Evolutionary conservation across 2,329 filamentous ascomycete species (phyloP), one percentile per base, ranked within the genome.

Genomic region (Diplodia corticola): DNA sequence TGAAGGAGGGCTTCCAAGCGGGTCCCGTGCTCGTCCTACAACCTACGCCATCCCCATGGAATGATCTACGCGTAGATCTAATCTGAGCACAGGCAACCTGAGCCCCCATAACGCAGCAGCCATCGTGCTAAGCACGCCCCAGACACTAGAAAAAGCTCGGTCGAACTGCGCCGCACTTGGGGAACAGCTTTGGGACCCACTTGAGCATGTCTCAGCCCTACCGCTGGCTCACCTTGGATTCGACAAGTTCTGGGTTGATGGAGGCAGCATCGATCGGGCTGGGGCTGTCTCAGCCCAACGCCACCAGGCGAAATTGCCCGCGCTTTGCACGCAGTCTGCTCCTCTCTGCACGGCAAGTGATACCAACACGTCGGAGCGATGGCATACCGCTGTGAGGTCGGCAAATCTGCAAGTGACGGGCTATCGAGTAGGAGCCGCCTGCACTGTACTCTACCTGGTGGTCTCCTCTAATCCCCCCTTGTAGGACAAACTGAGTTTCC

Each of bases 401-500:
- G 70, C 68, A 28, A 61, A 44, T 15, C 70, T 71, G 54, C 51
- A 51, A 26, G 51, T 73, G 4, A 57, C 70, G 2, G 70, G 71
- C 1, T 73, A 70, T 35, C 64, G 64, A 26, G 57, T 61, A 28
- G 17, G 54, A 46, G n/a, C 10, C 15, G 15, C 40, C 5, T 46
- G 24, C 5, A 17, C 7, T 30, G n/a, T 40, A 22, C 6, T 20
- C 17, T 6, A 50, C 40, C 20, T 15, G 13, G 73, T 76, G 40
- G 17, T 54, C 76, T 78, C 64, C 78, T 76, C 63, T 49, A 20
- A 61, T 5, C 9, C n/a, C 30, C 35, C 15, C 24, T 28, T 15
- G 30, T 2, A 61, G 57, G 81, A 83, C 66, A 78, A 75, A n/a
- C 74, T 79, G 24, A 79, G 79, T 13, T 86, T 85, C 69, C 81